Evolutionary conservation across 2,329 filamentous ascomycete genomes (phyloP), one percentile per base, ranked within the genome.

Genomic region (Calonectria fujianensis): DNA sequence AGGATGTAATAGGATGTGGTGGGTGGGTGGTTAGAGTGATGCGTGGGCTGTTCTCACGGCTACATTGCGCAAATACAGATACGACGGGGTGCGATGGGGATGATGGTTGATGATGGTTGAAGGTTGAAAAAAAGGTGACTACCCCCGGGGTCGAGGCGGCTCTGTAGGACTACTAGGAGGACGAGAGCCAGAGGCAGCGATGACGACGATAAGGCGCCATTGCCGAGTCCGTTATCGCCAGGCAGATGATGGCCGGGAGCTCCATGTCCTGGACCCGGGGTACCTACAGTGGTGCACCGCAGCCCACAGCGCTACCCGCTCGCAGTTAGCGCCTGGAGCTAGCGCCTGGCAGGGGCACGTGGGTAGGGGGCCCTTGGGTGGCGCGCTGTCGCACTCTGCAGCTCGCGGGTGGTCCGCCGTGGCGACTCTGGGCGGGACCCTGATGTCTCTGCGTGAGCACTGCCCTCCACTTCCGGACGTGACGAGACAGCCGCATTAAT

Each of bases 61-160:
- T 80, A 80, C 79, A 80, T 80, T 75, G 70, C 80, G 72, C 70
- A 71, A 51, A 20, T 59, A 24, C 32, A 27, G 69, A 69, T 20
- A 61, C 27, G 68, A 64, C 27, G 48, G 31, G 48, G 24, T 66
- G 52, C 35, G 20, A 35, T 35, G 27, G 48, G 14, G n/a, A 24
- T 29, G 48, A 35, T 41, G 54, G 48, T 32, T 41, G 45, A 29
- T 39, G 50, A 11, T 37, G 35, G 64, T 48, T n/a, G 41, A 48
- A 10, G 64, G 48, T 67, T 37, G 64, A 32, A 20, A n/a, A 48
- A 50, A 67, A 51, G 51, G n/a, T 29, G 64, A 72, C 31, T 59
- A 29, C 20, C 20, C 20, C 9, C 24, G 24, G 18, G 16, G 31
- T 18, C 27, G 54, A 67, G 27, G 45, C 14, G 41, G 29, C n/a